phyloP scores from a whole-genome alignment of 2,329 filamentous ascomycete genomes.

The Arachnomyces sp. region DNA sequence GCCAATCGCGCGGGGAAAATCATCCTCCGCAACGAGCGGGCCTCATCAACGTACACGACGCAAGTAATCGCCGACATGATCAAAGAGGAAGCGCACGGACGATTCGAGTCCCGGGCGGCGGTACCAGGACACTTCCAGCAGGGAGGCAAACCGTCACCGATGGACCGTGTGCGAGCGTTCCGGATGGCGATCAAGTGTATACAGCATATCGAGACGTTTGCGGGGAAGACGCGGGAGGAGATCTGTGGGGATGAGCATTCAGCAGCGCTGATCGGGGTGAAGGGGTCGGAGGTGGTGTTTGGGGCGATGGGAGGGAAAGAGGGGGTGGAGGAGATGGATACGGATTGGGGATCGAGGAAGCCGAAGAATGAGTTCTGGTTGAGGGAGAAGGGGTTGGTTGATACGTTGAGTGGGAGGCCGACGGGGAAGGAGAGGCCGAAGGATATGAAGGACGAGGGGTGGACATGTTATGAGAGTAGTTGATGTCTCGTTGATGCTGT shows the following conservation, averaged over 20 bases:
- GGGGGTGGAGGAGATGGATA: slow-evolving; percentile 71
- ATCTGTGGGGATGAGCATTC: slow-evolving; percentile 68
- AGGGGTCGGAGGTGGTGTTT: slow-evolving; percentile 84
- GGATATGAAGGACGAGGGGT: slow-evolving; percentile 13
- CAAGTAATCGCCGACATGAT: slow-evolving; percentile 95
- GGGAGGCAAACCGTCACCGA: slow-evolving; percentile 82
- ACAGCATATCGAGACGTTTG: slow-evolving; percentile 76
- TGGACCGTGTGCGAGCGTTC: slow-evolving; percentile 90
- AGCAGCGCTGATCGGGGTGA: slow-evolving; percentile 79
- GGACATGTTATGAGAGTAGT: slow-evolving; percentile 25
- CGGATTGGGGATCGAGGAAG: slow-evolving; percentile 85
- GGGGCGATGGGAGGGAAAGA: slow-evolving; percentile 56
- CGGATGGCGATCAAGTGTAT: slow-evolving; percentile 90
- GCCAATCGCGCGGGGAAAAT: slow-evolving; percentile 85
- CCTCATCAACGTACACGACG: slow-evolving; percentile 81
- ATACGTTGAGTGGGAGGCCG: slow-evolving; percentile 71
- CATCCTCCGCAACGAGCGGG: slow-evolving; percentile 94
- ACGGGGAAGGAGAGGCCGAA: slow-evolving; percentile 17
- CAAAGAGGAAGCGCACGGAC: slow-evolving; percentile 79
- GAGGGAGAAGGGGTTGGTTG: slow-evolving; percentile 67
- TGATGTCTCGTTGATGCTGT: slow-evolving; percentile 5
- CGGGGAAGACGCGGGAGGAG: slow-evolving; percentile 55
- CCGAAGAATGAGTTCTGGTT: slow-evolving; percentile 83
- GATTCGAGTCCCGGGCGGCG: slow-evolving; percentile 85
- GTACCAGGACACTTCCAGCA: slow-evolving; percentile 94